Evolutionary conservation across 768 basidiomycete genomes (phyloP).

Genomic region (Crepidotus variabilis): DNA sequence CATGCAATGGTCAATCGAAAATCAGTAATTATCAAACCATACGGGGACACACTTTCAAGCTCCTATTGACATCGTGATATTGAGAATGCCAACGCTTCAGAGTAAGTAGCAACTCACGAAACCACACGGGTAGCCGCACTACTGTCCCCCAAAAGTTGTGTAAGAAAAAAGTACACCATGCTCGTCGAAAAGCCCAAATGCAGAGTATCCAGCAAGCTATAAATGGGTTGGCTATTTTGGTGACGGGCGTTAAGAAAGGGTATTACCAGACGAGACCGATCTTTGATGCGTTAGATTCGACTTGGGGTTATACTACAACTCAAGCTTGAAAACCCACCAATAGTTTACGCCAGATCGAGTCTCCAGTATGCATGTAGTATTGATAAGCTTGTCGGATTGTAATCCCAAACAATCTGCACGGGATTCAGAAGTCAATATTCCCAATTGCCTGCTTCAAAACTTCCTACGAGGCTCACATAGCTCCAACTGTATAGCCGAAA

Average conservation of each 20-base stretch:
- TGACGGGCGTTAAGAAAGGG: not conserved
- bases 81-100: not conserved
- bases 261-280: conserved; percentile 2
- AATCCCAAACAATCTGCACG: conserved; percentile 27
- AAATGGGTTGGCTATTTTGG: not conserved
- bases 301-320: not conserved
- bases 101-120: conserved; percentile 15
- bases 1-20: no score
- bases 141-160: conserved; percentile 17
- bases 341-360: conserved; percentile 14
- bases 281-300: not conserved
- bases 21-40: no score
- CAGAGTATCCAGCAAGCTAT: conserved; percentile 22
- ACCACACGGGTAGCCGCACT: conserved; percentile 13
- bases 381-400: conserved; percentile 26
- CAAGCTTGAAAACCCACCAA: conserved; percentile 16
- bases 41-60: conserved; percentile 28
- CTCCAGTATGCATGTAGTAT: conserved; percentile 19
- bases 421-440: not conserved
- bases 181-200: conserved; percentile 25
- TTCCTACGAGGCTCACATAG: conserved; percentile 20
- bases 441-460: not conserved
- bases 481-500: conserved; percentile 26
- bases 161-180: conserved; percentile 22
- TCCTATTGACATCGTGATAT: conserved; percentile 20